phyloP scores from a whole-genome alignment of 129 eudicot genomes.

The Ambrosia trifida region DNA sequence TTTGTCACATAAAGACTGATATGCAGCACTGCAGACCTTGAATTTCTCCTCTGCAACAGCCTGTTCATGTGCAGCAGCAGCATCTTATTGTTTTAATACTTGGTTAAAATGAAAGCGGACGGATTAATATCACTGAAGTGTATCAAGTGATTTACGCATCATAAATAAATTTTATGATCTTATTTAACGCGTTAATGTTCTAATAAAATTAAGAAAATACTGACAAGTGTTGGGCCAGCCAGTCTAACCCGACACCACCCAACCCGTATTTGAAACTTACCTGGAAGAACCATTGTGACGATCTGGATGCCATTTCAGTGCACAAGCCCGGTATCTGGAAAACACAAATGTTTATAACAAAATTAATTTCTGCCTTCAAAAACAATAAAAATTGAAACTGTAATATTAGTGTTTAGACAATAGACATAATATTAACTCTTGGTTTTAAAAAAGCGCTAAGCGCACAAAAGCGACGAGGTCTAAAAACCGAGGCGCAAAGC shows the following conservation, averaged over 20 bases:
- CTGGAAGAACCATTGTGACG: constrained; percentile 91
- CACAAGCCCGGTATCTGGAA: constrained; percentile 81
- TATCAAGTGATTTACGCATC: neutral
- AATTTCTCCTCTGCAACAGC: constrained; percentile 76
- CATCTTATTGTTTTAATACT: constrained; percentile 12
- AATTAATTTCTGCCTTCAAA: neutral
- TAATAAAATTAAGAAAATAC: neutral
- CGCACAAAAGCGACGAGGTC: no score
- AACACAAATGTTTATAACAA: neutral
- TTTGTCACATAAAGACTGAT: constrained; percentile 72
- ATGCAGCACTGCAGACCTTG: constrained; percentile 81
- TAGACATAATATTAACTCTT: no score
- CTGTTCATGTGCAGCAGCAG: constrained; percentile 39
- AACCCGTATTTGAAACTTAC: constrained; percentile 25
- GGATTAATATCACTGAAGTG: neutral
- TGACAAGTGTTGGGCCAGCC: neutral
- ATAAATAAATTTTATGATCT: neutral
- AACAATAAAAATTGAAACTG: neutral
- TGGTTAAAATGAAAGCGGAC: neutral
- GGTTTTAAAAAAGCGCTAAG: no score
- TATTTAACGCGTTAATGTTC: neutral
- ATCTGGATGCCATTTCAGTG: constrained; percentile 96
- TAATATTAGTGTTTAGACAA: neutral
- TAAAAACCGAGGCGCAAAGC: no score
- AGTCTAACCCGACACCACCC: neutral